Conservation (phyloP, 495 filamentous ascomycete genomes). For the Aspergillus ellipticus region DNA sequence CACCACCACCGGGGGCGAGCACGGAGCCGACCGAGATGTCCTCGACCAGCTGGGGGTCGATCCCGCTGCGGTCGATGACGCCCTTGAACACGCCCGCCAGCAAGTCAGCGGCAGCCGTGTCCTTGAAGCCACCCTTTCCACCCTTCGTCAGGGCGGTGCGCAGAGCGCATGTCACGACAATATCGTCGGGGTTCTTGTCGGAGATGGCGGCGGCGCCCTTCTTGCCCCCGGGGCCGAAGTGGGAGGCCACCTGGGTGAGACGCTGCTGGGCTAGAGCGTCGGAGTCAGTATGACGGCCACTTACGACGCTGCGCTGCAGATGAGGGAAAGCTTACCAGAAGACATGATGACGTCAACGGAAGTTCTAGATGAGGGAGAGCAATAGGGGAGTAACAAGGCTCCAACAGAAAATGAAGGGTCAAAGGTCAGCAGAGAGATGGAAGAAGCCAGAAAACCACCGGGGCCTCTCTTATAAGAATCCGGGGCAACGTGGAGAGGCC, state of each 20-base stretch:
- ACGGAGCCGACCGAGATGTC: conserved; percentile 92
- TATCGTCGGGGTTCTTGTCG: conserved; percentile 65
- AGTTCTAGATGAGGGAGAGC: conserved; percentile 9
- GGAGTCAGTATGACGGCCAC: neutral
- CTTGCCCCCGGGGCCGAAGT: conserved; percentile 46
- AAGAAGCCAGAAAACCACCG: neutral
- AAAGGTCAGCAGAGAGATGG: neutral
- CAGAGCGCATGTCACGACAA: conserved; percentile 90
- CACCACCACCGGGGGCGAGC: conserved; percentile 87
- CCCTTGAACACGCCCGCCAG: conserved; percentile 79
- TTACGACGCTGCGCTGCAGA: neutral
- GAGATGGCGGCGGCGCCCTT: conserved; percentile 52
- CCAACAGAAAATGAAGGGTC: neutral
- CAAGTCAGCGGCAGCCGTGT: conserved; percentile 80
- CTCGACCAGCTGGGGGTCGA: conserved; percentile 80
- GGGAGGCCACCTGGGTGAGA: conserved; percentile 60
- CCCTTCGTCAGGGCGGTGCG: conserved; percentile 90
- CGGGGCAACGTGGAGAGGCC: conserved; percentile 15
- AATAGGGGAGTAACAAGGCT: conserved; percentile 5
- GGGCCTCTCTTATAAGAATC: conserved; percentile 1
- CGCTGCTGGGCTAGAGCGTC: conserved; percentile 52
- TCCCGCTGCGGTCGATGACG: conserved; percentile 75
- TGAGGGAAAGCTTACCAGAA: conserved; percentile 29
- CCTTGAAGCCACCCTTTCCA: conserved; percentile 92
- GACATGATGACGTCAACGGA: conserved; percentile 41